Base-by-base conservation (phyloP, 1,139 yeast genomes). In the Pichia sp. region DNA sequence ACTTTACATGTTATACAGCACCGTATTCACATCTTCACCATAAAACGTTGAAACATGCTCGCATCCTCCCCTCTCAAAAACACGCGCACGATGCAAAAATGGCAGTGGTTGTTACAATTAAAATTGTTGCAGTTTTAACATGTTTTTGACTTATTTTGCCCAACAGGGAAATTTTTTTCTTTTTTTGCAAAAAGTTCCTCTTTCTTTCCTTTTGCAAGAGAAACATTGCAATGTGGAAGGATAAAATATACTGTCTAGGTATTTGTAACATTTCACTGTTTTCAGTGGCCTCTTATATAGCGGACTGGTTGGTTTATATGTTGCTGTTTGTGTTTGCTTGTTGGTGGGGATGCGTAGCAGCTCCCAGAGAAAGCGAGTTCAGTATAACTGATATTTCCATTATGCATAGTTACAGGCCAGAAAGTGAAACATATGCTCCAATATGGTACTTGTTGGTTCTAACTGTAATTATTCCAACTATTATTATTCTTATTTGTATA, bases 351-450 rank as follows among this genome's bases (percentile, higher is more conserved):
- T 34, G 63, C 1, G 47, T 57, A 2, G 57, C 63, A 2, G 63
- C 68, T 1, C 80, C 79, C 2, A 56, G 69, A 26, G 67, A 60
- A 40, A 71, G 69, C 49, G 77, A 73, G 48, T 75, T 74, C 52
- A 69, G 68, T 58, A 47, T 70, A 2, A 47, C 50, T 13, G 74
- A 73, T 50, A 54, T 59, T 1, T 45, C 56, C 3, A 48, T 72
- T 13, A 62, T 71, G 63, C 60, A 69, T 52, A 54, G 65, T 0
- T 70, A 70, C 56, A 61, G 62, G 32, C 55, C 65, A 3, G 77
- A 74, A 48, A 35, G 49, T 0, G 60, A 63, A 7, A 68, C 70
- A 0, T 58, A 67, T 20, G 59, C 72, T 0, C 71, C 75, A 0
- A 53, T 69, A 1, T 56, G 65, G 55, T 37, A 64, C 13, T 55